Conservation (phyloP, 2,329 filamentous ascomycete species). For the Aphanocladium album region DNA sequence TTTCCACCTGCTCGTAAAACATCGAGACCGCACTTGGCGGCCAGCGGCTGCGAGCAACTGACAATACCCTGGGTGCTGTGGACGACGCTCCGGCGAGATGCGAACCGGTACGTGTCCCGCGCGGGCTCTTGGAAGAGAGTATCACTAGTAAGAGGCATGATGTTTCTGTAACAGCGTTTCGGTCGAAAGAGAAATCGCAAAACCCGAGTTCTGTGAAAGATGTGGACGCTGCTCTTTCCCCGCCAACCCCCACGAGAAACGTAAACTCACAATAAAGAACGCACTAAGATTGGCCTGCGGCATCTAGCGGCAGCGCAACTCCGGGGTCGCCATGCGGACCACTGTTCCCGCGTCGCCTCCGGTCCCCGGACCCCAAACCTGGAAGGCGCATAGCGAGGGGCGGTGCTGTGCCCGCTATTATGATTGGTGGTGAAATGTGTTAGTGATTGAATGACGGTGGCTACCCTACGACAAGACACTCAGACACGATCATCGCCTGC, state of each 20-base stretch:
- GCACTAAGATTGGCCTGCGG: background rate
- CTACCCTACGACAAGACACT: background rate
- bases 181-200: no score
- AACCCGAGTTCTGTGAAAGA: background rate
- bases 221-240: background rate
- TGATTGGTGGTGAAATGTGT: background rate
- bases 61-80: slow-evolving; percentile 92
- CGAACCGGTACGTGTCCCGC: slow-evolving; percentile 56
- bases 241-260: background rate
- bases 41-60: slow-evolving; percentile 82
- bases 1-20: slow-evolving; percentile 87
- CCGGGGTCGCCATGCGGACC: background rate
- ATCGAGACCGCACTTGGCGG: slow-evolving; percentile 79
- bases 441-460: background rate
- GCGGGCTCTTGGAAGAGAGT: slow-evolving; percentile 43
- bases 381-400: background rate
- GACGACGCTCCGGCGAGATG: slow-evolving; percentile 83
- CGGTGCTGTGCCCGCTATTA: background rate
- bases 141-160: slow-evolving; percentile 44
- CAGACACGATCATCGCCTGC: no score
- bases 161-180: background rate
- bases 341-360: background rate
- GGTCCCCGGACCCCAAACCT: background rate
- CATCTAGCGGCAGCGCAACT: background rate
- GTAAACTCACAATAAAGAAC: background rate